phyloP scores from a whole-genome alignment of 768 basidiomycete genomes.

The Boletus patriciae region DNA sequence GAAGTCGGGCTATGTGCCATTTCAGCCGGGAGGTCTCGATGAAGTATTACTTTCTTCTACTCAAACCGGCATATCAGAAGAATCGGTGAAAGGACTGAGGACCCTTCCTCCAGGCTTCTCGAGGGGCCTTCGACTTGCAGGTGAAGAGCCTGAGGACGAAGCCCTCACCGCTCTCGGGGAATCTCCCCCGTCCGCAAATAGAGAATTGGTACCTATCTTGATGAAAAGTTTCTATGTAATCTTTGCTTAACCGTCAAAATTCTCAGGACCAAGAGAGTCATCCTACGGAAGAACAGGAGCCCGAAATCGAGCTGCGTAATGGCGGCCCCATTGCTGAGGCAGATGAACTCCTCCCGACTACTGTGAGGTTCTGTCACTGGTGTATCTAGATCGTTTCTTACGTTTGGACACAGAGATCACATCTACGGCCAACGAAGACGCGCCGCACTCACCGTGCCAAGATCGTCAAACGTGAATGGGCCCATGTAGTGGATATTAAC shows the following conservation, averaged over 20 bases:
- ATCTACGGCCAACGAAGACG: conserved; percentile 54
- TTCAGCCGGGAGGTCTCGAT: conserved; percentile 91
- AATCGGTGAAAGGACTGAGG: conserved; percentile 46
- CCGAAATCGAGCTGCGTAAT: conserved; percentile 18
- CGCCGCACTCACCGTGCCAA: conserved; percentile 45
- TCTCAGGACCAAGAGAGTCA: conserved; percentile 22
- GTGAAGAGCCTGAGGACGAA: conserved; percentile 53
- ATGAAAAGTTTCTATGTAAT: conserved; percentile 2
- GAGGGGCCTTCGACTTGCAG: conserved; percentile 73
- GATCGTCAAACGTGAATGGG: conserved; percentile 90
- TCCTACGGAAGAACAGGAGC: conserved; percentile 22
- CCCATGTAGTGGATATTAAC: conserved; percentile 93
- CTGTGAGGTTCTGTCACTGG: conserved; percentile 33
- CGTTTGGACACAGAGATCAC: conserved; percentile 45
- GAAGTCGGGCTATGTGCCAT: conserved; percentile 90
- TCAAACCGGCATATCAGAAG: conserved; percentile 38
- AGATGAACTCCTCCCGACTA: conserved; percentile 74
- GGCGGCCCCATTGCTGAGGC: conserved; percentile 48
- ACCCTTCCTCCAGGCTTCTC: conserved; percentile 81
- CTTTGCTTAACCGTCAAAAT: conserved; percentile 28
- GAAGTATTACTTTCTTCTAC: conserved; percentile 44
- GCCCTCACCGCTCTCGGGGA: conserved; percentile 36
- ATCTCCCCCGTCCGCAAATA: conserved; percentile 5
- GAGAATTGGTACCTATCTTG: conserved; percentile 17
- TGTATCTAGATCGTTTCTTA: conserved; percentile 1